Base-by-base conservation (phyloP, 2,329 filamentous ascomycete species). In the Hypoxylon sp. region DNA sequence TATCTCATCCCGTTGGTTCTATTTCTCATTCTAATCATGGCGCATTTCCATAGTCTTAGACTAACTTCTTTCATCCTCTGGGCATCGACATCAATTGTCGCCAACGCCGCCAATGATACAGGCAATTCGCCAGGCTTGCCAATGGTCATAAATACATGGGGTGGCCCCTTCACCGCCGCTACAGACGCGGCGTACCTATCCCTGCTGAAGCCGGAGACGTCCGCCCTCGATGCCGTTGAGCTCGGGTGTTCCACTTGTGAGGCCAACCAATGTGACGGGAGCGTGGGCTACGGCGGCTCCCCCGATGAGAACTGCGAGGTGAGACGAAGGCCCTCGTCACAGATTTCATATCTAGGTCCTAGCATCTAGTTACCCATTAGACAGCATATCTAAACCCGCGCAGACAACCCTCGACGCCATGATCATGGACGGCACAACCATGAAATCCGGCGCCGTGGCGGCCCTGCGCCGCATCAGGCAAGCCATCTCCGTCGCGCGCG, bases 381-480 rank as follows among this genome's bases (percentile, higher is more conserved):
- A 2, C 5, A 32, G 13, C 13, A 6, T 6, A 24, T 6, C 39
- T 53, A 55, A 35, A 44, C n/a, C 10, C n/a, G 19, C 31, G 8
- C 37, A 76, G 78, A 88, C 86, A 2, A 87, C 86, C 0, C 84
- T 88, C 13, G 86, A 88, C 75, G 86, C 86, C n/a, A 81, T 88
- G 79, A 82, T 88, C 75, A 87, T 88, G 82, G 86, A 88, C 73
- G 86, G 86, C 29, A 77, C 75, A 0, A 84, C 80, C n/a, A 81
- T 88, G 78, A 85, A 86, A 15, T 80, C 82, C 0, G 86, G 86
- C 46, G 85, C 85, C 4, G 86, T 88, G 4, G 86, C 85, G 0
- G 83, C 80, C 0, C 76, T 88, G 19, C 81, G 85, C 4, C 80
- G 85, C 39, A 75, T 88, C 19, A 80, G 77, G 42, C 78, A 85